phyloP scores from a whole-genome alignment of 345 rosid species.

The Citrus glauca region DNA sequence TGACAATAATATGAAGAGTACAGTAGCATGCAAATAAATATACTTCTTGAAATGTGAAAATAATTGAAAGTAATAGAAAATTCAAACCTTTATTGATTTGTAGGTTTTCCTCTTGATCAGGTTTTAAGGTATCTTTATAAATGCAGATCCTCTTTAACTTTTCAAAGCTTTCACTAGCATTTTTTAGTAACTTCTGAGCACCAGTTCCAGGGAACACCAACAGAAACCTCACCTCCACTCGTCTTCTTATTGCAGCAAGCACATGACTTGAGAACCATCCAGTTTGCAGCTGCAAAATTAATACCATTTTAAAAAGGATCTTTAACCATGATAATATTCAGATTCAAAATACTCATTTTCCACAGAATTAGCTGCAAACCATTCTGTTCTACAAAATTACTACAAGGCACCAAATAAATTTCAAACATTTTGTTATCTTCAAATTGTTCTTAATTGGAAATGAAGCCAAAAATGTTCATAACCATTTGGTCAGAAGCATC shows the following conservation, averaged over 20 bases:
- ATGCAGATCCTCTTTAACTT: constrained; percentile 59
- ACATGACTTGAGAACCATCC: constrained; percentile 82
- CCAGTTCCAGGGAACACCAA: constrained; percentile 69
- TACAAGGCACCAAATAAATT: not conserved
- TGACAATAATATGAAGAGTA: not conserved
- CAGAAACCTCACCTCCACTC: constrained; percentile 74
- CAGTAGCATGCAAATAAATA: not conserved
- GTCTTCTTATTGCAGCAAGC: constrained; percentile 71
- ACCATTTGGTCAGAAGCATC: not conserved
- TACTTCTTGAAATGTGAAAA: not conserved
- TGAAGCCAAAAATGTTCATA: not conserved
- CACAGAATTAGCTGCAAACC: not conserved
- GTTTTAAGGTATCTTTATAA: constrained; percentile 42
- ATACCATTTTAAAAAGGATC: constrained; percentile 12
- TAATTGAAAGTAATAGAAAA: constrained; percentile 4
- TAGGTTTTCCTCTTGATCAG: constrained; percentile 36
- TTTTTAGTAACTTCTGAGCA: constrained; percentile 64
- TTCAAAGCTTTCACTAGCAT: constrained; percentile 67
- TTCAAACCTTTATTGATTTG: constrained; percentile 42
- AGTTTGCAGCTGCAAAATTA: constrained; percentile 58
- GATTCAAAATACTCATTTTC: not conserved
- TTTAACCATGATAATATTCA: constrained; percentile 4
- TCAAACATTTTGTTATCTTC: not conserved
- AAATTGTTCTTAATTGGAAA: not conserved
- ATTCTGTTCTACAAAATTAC: not conserved